phyloP scores from a whole-genome alignment of 108 stramenopile genomes.

The Fistulifera solaris region DNA sequence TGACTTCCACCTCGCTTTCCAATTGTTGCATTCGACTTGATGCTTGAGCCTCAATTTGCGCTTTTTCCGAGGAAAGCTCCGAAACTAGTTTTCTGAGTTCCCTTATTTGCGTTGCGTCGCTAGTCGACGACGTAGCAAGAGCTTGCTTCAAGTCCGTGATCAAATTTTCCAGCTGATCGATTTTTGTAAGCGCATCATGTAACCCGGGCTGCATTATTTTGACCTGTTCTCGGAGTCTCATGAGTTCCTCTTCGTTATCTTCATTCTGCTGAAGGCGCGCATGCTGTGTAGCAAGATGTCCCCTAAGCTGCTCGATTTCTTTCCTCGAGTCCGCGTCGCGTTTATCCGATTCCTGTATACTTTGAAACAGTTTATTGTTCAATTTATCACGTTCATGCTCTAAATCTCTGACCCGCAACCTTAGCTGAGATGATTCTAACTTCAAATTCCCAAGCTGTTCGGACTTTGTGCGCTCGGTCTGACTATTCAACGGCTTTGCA shows the following conservation, averaged over 20 bases:
- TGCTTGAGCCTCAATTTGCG: neutral
- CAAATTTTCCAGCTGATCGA: neutral
- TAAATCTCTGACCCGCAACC: no score
- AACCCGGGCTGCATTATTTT: neutral
- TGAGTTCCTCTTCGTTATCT: neutral
- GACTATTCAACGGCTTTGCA: no score
- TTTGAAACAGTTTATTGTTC: no score
- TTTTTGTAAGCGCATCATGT: neutral
- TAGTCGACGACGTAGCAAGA: neutral
- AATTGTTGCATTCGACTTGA: slow-evolving; percentile 9
- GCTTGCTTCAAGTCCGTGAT: neutral
- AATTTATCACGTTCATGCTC: no score
- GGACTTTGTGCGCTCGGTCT: no score
- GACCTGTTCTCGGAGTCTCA: slow-evolving; percentile 1
- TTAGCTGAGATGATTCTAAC: no score
- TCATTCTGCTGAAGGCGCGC: neutral
- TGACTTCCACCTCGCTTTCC: slow-evolving; percentile 14
- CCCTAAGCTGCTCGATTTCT: slow-evolving; percentile 2
- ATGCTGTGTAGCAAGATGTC: neutral
- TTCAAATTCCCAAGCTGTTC: no score
- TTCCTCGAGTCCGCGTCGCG: no score
- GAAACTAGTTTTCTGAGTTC: neutral
- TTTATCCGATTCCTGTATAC: no score
- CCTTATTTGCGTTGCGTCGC: neutral
- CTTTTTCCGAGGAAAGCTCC: neutral